phyloP scores from a whole-genome alignment of 768 basidiomycete genomes.

The Leucocoprinus sp. region DNA sequence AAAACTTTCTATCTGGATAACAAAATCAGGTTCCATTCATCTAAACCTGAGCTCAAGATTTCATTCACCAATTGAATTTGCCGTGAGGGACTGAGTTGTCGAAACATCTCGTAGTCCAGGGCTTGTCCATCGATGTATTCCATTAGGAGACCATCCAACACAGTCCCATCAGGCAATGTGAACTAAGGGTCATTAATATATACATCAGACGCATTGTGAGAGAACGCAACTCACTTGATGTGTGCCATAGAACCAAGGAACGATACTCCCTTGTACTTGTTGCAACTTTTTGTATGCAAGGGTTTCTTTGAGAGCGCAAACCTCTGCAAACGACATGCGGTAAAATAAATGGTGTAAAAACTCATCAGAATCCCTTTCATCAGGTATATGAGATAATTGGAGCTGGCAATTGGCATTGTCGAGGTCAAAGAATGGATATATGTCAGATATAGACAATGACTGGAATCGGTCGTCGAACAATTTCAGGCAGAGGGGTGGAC shows the following conservation, averaged over 20 bases:
- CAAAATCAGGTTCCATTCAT: not conserved
- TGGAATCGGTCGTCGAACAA: conserved; percentile 18
- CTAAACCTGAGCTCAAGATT: not conserved
- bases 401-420: too few relatives aligned
- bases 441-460: too few relatives aligned
- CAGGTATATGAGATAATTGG: conserved; percentile 11
- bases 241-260: conserved; percentile 22
- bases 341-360: conserved; percentile 10
- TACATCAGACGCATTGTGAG: not conserved
- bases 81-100: conserved; percentile 10
- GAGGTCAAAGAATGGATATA: too few relatives aligned
- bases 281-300: conserved; percentile 19
- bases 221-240: conserved; percentile 15
- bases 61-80: conserved; percentile 16
- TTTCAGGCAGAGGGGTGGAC: conserved; percentile 15
- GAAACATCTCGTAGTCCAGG: conserved; percentile 12
- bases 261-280: conserved; percentile 17
- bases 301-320: conserved; percentile 16
- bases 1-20: conserved; percentile 16
- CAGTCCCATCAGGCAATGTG: conserved; percentile 13
- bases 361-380: too few relatives aligned
- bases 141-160: conserved; percentile 16
- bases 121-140: conserved; percentile 14
- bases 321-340: conserved; percentile 13
- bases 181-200: conserved; percentile 6